Conservation (phyloP, 73 alveolate genomes). For the Diophrys sp. region DNA sequence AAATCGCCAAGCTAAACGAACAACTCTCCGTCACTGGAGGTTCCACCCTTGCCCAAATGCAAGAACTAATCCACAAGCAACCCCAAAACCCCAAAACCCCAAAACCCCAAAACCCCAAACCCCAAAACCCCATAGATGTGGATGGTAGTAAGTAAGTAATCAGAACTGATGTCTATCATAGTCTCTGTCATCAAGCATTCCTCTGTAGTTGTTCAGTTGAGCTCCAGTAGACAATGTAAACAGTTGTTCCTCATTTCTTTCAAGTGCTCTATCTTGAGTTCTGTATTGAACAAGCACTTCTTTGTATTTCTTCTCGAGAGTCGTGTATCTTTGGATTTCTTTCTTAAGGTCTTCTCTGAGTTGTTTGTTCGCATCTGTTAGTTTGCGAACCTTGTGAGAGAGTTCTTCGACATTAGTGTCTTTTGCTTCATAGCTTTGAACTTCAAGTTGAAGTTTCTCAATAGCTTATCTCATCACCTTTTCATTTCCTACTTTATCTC, state of each 20-base stretch:
- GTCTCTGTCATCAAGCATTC: constrained; percentile 13
- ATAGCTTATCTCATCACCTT: constrained; percentile 43
- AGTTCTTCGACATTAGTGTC: constrained; percentile 32
- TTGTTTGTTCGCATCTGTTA: constrained; percentile 39
- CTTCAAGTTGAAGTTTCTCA: constrained; percentile 35
- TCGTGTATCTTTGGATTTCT: constrained; percentile 17
- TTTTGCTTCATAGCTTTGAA: constrained; percentile 39
- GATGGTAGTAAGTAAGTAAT: not conserved
- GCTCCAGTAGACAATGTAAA: constrained; percentile 45
- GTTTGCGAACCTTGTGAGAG: constrained; percentile 26
- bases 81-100: constrained; percentile 11
- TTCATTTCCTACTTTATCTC: constrained; percentile 35
- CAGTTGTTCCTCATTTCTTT: constrained; percentile 24
- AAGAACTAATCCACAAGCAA: too few relatives aligned
- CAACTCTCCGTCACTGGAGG: too few relatives aligned
- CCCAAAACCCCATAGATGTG: not conserved
- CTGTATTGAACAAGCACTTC: constrained; percentile 18
- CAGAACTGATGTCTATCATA: not conserved
- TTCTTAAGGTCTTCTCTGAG: constrained; percentile 40
- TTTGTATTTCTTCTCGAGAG: constrained; percentile 40
- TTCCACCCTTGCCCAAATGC: too few relatives aligned
- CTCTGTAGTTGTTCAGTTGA: constrained; percentile 11
- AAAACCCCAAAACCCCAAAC: not conserved
- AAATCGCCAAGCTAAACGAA: too few relatives aligned
- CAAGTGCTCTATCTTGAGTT: constrained; percentile 25